phyloP scores from a whole-genome alignment of 2,329 filamentous ascomycete species.

The Trichoderma afroharzianum region DNA sequence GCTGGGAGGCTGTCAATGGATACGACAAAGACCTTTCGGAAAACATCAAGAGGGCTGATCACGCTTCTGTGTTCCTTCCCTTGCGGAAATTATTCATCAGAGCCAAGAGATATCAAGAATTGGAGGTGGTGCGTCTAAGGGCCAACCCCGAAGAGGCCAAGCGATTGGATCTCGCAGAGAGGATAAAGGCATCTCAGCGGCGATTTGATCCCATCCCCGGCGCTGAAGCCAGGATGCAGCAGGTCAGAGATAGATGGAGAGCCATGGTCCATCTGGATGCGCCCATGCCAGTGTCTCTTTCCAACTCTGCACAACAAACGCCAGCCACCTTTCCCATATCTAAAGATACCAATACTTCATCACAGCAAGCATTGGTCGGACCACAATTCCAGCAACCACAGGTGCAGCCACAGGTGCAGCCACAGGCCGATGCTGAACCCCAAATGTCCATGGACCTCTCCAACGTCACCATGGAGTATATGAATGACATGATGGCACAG shows the following conservation, averaged over 20 bases:
- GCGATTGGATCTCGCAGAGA: slow-evolving; percentile 48
- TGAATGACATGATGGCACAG: slow-evolving; percentile 38
- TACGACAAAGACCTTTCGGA: slow-evolving; percentile 41
- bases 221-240: slow-evolving; percentile 45
- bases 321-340: not conserved
- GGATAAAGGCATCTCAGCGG: slow-evolving; percentile 40
- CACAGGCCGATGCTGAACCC: not conserved
- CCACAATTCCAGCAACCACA: not conserved
- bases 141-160: slow-evolving; percentile 47
- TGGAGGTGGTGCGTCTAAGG: slow-evolving; percentile 48
- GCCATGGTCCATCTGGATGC: slow-evolving; percentile 41
- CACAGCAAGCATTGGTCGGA: not conserved
- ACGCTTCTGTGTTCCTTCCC: slow-evolving; percentile 50
- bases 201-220: slow-evolving; percentile 48
- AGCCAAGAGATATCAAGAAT: slow-evolving; percentile 48
- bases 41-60: slow-evolving; percentile 42
- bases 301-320: not conserved
- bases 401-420: not conserved
- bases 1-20: slow-evolving; percentile 44
- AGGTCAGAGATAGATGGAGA: slow-evolving; percentile 48
- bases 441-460: slow-evolving; percentile 28
- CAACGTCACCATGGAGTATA: slow-evolving; percentile 31
- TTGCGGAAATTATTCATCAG: slow-evolving; percentile 52
- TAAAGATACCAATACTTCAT: not conserved
- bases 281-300: slow-evolving; percentile 21